Evolutionary conservation across 106 monocot species (phyloP).

Genomic region (Chionographis japonica): DNA sequence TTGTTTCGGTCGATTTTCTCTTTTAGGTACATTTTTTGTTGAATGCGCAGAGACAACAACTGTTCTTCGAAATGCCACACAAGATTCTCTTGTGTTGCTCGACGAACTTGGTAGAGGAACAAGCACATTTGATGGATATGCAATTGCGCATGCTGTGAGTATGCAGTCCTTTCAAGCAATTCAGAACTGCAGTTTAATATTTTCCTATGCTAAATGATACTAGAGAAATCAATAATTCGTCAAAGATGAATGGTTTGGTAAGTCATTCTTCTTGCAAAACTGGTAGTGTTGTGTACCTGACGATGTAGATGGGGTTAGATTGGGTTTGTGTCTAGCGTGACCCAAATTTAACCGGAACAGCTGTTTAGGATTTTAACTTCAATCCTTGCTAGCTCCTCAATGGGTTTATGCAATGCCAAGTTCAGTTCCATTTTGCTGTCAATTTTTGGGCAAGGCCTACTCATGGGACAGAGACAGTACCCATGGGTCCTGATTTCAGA

Average conservation of each 20-base stretch:
- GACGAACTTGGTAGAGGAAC: slow-evolving; percentile 98
- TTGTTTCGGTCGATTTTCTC: background rate
- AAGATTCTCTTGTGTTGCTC: slow-evolving; percentile 88
- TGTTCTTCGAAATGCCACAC: slow-evolving; percentile 71
- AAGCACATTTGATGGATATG: slow-evolving; percentile 99
- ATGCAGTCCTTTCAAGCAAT: background rate
- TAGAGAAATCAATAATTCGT: too few species aligned
- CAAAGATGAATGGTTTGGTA: too few species aligned
- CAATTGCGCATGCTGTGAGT: slow-evolving; percentile 96
- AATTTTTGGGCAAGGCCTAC: too few species aligned
- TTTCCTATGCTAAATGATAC: background rate
- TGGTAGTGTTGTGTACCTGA: background rate
- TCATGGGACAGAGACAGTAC: background rate
- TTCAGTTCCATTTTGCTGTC: too few species aligned
- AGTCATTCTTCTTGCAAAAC: too few species aligned
- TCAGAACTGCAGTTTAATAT: background rate
- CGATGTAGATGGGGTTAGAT: too few species aligned
- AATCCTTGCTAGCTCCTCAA: too few species aligned
- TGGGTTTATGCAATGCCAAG: too few species aligned
- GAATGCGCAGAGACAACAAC: slow-evolving; percentile 95
- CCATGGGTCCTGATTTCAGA: too few species aligned
- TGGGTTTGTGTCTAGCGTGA: too few species aligned
- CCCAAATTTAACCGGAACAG: too few species aligned
- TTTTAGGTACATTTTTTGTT: slow-evolving; percentile 83
- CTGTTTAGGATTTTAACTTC: too few species aligned